Evolutionary conservation across 192 early-diverging fungal genomes (phyloP).

Genomic region (Coemansia sp.): DNA sequence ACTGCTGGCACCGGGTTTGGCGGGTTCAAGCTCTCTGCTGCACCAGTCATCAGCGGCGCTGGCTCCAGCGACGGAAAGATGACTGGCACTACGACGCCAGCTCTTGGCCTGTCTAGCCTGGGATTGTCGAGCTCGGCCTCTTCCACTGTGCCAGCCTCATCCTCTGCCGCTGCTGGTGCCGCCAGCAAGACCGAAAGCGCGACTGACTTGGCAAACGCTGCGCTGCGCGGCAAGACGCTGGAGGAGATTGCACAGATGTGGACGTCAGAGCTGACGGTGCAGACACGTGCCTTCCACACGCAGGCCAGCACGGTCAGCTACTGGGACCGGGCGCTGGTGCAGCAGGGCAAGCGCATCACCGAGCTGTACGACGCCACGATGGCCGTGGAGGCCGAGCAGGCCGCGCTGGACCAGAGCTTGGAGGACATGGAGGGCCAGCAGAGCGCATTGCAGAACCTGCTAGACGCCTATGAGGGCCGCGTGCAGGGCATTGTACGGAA

Average conservation of each 20-base stretch:
- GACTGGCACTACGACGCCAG: conserved; percentile 19
- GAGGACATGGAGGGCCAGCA: conserved; percentile 90
- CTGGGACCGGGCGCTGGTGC: conserved; percentile 87
- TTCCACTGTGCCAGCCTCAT: not conserved
- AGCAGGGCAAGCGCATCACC: conserved; percentile 81
- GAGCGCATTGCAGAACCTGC: conserved; percentile 71
- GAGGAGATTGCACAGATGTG: conserved; percentile 92
- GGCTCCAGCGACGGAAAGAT: conserved; percentile 29
- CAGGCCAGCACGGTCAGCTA: conserved; percentile 82
- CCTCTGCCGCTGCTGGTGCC: not conserved
- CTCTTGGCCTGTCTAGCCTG: not conserved
- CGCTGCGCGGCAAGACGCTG: conserved; percentile 70
- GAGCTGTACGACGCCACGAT: conserved; percentile 75
- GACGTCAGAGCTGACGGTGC: conserved; percentile 79
- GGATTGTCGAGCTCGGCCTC: conserved; percentile 2
- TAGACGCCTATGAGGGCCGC: conserved; percentile 78
- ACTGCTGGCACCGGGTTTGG: conserved; percentile 48
- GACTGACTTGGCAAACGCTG: conserved; percentile 31
- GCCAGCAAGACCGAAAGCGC: conserved; percentile 62
- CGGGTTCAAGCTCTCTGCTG: conserved; percentile 44
- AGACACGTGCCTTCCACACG: conserved; percentile 82
- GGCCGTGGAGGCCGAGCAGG: conserved; percentile 74
- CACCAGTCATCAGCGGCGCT: conserved; percentile 30
- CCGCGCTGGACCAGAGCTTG: conserved; percentile 82
- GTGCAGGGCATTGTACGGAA: conserved; percentile 50